Percentiles rank a stretch among this genome's conserved stretches.
phyloP scores from a whole-genome alignment of 768 basidiomycete genomes.

The Galerina marginata region DNA sequence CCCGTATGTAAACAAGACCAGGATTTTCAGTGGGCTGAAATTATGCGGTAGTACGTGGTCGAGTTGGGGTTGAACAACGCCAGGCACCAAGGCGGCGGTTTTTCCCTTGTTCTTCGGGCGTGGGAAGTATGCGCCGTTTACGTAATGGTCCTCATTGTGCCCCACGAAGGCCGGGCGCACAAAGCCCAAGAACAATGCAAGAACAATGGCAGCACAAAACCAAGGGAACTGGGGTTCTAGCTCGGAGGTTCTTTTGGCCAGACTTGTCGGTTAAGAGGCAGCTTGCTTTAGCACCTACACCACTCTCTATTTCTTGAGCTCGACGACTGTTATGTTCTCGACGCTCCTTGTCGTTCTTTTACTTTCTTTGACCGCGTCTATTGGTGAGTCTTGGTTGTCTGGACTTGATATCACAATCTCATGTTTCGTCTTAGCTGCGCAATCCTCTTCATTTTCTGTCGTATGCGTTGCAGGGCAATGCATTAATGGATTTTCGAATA shows the following conservation, averaged over 20 bases:
- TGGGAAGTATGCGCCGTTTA: not conserved
- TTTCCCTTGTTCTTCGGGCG: no score
- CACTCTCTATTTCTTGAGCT: constrained; percentile 20
- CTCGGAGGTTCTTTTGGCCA: constrained; percentile 5
- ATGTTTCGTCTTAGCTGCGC: constrained; percentile 48
- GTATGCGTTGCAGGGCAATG: constrained; percentile 92
- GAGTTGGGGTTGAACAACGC: no score
- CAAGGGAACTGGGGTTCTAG: constrained; percentile 12
- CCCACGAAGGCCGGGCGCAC: not conserved
- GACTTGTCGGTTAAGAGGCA: not conserved
- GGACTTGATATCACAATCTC: constrained; percentile 9
- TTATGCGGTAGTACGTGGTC: no score
- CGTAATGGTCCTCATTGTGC: not conserved
- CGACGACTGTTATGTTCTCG: constrained; percentile 38
- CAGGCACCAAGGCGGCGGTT: no score
- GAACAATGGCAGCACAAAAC: constrained; percentile 13
- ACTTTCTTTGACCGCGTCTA: constrained; percentile 37
- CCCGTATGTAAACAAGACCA: no score
- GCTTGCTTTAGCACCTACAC: constrained; percentile 23
- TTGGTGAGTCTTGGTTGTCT: constrained; percentile 36
- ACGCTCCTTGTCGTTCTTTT: constrained; percentile 36
- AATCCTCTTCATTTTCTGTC: constrained; percentile 63
- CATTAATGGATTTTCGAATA: constrained; percentile 78
- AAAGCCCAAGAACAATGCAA: constrained; percentile 1
- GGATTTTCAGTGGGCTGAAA: no score